phyloP scores from a whole-genome alignment of 768 basidiomycete genomes.

The Leccinum longicurvipes region DNA sequence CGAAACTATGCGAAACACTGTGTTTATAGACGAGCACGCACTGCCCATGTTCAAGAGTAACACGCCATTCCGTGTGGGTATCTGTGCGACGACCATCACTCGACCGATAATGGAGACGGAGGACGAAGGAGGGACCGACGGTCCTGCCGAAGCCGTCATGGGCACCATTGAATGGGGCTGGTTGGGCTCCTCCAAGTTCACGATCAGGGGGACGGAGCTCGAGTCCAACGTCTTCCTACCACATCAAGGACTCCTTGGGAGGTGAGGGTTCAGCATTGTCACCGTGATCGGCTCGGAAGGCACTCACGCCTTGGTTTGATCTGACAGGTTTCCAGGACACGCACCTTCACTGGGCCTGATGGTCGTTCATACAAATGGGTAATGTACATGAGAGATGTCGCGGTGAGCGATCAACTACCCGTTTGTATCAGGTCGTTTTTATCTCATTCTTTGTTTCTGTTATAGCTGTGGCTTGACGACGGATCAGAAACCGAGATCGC shows the following conservation, averaged over 20 bases:
- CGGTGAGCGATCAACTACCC: conserved; percentile 3
- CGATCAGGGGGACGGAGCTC: conserved; percentile 25
- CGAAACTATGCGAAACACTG: conserved; percentile 23
- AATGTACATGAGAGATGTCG: conserved; percentile 9
- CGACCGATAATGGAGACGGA: conserved; percentile 1
- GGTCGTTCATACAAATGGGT: conserved; percentile 34
- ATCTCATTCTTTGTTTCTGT: not conserved
- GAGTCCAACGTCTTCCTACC: conserved; percentile 25
- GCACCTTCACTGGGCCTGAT: conserved; percentile 32
- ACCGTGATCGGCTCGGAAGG: no score
- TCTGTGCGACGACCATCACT: conserved; percentile 19
- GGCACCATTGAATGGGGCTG: conserved; percentile 33
- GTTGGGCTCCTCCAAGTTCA: conserved; percentile 29
- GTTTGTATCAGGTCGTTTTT: not conserved
- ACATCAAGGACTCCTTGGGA: conserved; percentile 14
- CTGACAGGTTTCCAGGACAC: conserved; percentile 8
- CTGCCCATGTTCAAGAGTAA: conserved; percentile 24
- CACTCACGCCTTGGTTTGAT: not conserved
- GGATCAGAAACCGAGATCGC: conserved; percentile 11
- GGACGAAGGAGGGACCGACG: not conserved
- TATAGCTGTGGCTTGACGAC: conserved; percentile 22
- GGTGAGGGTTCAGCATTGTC: no score
- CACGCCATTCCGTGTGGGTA: conserved; percentile 21
- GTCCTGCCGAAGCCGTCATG: conserved; percentile 22
- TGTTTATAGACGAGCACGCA: conserved; percentile 26